Percentiles rank a stretch among this genome's conserved stretches.
Evolutionary conservation across 352 stramenopile species (phyloP).

Genomic region (Globisporangium heterothallicum): DNA sequence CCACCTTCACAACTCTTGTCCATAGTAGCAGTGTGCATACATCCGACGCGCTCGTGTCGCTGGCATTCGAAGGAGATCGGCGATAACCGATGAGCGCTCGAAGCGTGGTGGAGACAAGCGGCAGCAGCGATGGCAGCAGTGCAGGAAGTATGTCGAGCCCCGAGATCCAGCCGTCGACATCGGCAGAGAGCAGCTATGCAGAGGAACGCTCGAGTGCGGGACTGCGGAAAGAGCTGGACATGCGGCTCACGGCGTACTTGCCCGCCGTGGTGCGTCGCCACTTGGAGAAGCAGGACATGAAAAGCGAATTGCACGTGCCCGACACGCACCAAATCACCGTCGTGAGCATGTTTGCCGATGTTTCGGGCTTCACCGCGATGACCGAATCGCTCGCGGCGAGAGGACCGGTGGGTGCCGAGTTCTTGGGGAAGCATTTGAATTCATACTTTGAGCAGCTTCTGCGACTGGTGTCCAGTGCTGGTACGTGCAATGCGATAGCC

Average conservation of each 20-base stretch:
- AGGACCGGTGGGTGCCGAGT: slow-evolving; percentile 84
- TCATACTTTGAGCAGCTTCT: slow-evolving; percentile 90
- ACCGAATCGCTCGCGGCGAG: slow-evolving; percentile 86
- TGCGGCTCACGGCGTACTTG: slow-evolving; percentile 76
- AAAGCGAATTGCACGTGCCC: slow-evolving; percentile 35
- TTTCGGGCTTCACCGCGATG: slow-evolving; percentile 92
- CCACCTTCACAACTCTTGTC: no score
- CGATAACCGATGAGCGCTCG: no score
- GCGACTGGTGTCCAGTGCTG: slow-evolving; percentile 68
- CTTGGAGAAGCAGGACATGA: slow-evolving; percentile 55
- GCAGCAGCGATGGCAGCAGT: not conserved
- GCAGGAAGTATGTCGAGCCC: no score
- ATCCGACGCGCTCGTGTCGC: no score
- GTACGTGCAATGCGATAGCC: slow-evolving; percentile 6
- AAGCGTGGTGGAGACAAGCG: no score
- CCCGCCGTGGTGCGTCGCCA: slow-evolving; percentile 74
- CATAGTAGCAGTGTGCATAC: no score
- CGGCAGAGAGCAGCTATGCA: not conserved
- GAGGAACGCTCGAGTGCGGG: slow-evolving; percentile 29
- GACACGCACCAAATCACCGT: slow-evolving; percentile 70
- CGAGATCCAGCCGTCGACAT: not conserved
- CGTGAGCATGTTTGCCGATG: slow-evolving; percentile 92
- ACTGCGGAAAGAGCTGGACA: slow-evolving; percentile 75
- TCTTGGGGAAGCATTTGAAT: slow-evolving; percentile 90
- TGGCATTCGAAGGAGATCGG: no score